Conservation (phyloP, 2,329 filamentous ascomycete genomes). For the Hymenoscyphus infarciens region DNA sequence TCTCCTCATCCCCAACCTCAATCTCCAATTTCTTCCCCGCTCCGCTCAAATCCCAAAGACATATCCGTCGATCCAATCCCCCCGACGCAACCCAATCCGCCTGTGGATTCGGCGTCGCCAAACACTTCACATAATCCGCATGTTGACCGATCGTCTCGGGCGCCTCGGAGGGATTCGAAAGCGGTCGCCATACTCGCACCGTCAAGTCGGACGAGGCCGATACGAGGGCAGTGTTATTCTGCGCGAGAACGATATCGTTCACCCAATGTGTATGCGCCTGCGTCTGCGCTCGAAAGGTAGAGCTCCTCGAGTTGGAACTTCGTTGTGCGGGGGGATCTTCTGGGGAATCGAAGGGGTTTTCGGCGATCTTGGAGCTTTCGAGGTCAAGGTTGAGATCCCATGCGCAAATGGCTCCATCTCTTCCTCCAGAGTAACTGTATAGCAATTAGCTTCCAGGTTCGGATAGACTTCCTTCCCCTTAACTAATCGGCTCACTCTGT, state of each 20-base stretch:
- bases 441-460: constrained; percentile 16
- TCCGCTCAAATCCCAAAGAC: constrained; percentile 88
- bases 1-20: constrained; percentile 77
- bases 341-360: constrained; percentile 34
- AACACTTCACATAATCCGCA: constrained; percentile 92
- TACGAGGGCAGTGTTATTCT: constrained; percentile 62
- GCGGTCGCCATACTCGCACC: constrained; percentile 75
- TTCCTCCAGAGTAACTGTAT: constrained; percentile 84
- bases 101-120: constrained; percentile 70
- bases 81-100: constrained; percentile 90
- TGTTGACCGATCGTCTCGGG: constrained; percentile 85
- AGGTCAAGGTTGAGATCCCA: constrained; percentile 84
- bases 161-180: constrained; percentile 58
- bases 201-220: constrained; percentile 73
- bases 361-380: constrained; percentile 30
- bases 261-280: constrained; percentile 78
- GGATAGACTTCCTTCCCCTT: background rate
- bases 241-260: constrained; percentile 67
- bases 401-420: constrained; percentile 92
- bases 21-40: constrained; percentile 84
- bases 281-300: constrained; percentile 57
- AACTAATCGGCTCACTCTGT: constrained; percentile 3
- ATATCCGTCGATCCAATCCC: constrained; percentile 87
- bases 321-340: constrained; percentile 30
- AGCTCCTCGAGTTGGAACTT: constrained; percentile 43